A percentile compares a stretch with the other conserved stretches of the same genome.
phyloP scores from a whole-genome alignment of 495 filamentous ascomycete species.

The Bryoglossum gracile region DNA sequence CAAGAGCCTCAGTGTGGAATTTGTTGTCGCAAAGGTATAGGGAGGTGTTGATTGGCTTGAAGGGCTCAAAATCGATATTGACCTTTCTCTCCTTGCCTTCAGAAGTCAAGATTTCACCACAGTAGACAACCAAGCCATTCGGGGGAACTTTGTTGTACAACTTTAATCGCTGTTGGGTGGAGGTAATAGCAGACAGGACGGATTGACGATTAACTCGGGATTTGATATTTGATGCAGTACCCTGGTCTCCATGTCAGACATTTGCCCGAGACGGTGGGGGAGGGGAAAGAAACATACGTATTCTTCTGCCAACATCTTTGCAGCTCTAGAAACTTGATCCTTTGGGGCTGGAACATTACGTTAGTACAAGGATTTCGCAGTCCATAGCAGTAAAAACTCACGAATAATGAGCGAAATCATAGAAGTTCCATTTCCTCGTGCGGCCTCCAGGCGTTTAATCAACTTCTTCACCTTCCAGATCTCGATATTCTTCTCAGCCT shows the following conservation, averaged over 20 bases:
- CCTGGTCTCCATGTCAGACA: constrained; percentile 43
- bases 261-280: not conserved
- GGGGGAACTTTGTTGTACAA: constrained; percentile 97
- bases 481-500: constrained; percentile 95
- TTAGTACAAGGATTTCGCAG: not conserved
- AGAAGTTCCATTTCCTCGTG: constrained; percentile 89
- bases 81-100: constrained; percentile 99
- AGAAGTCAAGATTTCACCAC: constrained; percentile 98
- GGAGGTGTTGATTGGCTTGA: constrained; percentile 99
- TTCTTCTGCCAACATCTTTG: constrained; percentile 99
- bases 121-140: constrained; percentile 96
- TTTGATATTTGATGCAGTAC: constrained; percentile 98
- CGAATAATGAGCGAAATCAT: constrained; percentile 99
- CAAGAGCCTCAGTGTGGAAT: constrained; percentile 95
- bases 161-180: constrained; percentile 97
- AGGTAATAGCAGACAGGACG: constrained; percentile 94
- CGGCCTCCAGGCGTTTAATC: constrained; percentile 90
- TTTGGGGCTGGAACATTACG: constrained; percentile 63
- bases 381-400: constrained; percentile 39
- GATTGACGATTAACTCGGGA: constrained; percentile 98
- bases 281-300: constrained; percentile 54
- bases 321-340: constrained; percentile 91
- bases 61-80: constrained; percentile 99
- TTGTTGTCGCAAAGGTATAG: constrained; percentile 99
- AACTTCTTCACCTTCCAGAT: constrained; percentile 92